phyloP scores from a whole-genome alignment of 2,329 filamentous ascomycete genomes.

The Aspergillus quadricinctus region DNA sequence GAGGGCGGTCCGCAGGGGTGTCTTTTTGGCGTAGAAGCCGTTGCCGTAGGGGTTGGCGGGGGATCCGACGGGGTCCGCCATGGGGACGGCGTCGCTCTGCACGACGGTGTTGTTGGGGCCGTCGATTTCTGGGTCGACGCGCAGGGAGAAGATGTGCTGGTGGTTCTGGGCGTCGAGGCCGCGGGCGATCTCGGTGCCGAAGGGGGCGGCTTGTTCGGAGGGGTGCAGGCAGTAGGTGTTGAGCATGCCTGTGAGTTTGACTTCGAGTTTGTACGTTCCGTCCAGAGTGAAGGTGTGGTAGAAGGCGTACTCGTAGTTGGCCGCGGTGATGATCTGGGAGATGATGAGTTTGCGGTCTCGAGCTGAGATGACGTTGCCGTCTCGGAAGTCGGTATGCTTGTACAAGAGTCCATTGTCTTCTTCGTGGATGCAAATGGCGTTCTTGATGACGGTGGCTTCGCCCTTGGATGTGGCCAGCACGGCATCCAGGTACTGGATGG shows the following conservation, averaged over 20 bases:
- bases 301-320: conserved; percentile 85
- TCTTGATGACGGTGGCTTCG: conserved; percentile 12
- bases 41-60: conserved; percentile 62
- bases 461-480: conserved; percentile 22
- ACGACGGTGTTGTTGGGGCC: conserved; percentile 77
- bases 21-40: conserved; percentile 57
- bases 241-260: conserved; percentile 82
- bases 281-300: conserved; percentile 89
- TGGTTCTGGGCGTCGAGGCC: conserved; percentile 91
- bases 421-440: conserved; percentile 28
- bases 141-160: conserved; percentile 87
- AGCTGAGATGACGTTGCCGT: conserved; percentile 78
- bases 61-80: conserved; percentile 31
- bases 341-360: conserved; percentile 78
- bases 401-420: conserved; percentile 28
- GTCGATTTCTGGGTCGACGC: conserved; percentile 79
- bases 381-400: conserved; percentile 89
- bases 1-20: conserved; percentile 37
- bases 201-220: conserved; percentile 73
- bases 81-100: conserved; percentile 24
- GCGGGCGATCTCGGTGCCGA: conserved; percentile 84
- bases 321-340: conserved; percentile 86
- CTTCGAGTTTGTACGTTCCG: conserved; percentile 82
- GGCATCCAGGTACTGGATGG: conserved; percentile 26
- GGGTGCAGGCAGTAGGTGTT: conserved; percentile 81